Conservation (phyloP, 106 monocot species). For the Dendrobium catenatum region DNA sequence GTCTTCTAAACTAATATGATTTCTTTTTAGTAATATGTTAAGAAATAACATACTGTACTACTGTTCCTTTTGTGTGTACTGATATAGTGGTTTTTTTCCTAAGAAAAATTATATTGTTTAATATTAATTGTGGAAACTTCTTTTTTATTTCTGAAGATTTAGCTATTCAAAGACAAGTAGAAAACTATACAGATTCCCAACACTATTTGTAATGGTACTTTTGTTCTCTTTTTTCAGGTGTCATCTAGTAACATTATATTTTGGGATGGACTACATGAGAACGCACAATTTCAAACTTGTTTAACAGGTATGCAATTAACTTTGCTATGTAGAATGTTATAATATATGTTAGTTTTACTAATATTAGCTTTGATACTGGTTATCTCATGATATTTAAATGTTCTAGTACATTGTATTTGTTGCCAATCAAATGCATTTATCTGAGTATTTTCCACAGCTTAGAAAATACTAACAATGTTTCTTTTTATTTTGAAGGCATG, state of each 20-base stretch:
- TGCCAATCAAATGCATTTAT: background rate
- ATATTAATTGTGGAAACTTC: background rate
- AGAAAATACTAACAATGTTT: background rate
- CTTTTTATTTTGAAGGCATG: conserved; percentile 50
- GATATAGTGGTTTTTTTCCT: background rate
- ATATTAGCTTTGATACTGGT: background rate
- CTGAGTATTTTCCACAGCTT: background rate
- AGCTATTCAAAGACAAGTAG: background rate
- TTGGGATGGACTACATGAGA: conserved; percentile 92
- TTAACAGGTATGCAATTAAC: conserved; percentile 60
- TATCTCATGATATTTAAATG: background rate
- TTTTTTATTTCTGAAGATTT: background rate
- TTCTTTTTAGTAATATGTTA: background rate
- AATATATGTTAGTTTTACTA: background rate
- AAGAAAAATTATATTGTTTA: background rate
- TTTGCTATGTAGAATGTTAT: background rate
- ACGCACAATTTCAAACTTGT: conserved; percentile 97
- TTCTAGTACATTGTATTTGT: background rate
- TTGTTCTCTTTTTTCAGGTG: conserved; percentile 46
- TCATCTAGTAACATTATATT: conserved; percentile 83
- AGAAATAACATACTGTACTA: background rate
- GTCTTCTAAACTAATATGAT: background rate
- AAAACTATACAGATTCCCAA: background rate
- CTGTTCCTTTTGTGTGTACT: background rate
- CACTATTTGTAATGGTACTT: background rate